Percentiles rank a stretch among this genome's conserved stretches.
phyloP scores from a whole-genome alignment of 2,329 filamentous ascomycete species.

The Westerdykella sp. region DNA sequence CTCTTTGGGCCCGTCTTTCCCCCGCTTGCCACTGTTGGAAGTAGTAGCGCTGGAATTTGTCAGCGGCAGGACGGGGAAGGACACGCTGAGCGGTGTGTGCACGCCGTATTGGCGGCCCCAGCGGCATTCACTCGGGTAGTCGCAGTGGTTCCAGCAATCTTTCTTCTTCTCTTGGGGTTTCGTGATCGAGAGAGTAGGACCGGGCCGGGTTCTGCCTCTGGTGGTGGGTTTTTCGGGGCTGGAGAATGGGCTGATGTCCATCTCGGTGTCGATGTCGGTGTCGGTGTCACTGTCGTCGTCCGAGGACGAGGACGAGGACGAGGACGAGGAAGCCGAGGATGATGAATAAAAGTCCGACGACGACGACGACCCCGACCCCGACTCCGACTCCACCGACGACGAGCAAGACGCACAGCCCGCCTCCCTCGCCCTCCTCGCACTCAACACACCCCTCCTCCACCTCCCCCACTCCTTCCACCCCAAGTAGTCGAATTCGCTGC shows the following conservation, averaged over 20 bases:
- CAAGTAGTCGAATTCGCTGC: conserved; percentile 48
- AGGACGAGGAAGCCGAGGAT: neutral
- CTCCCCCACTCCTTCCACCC: conserved; percentile 46
- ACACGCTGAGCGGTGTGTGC: conserved; percentile 14
- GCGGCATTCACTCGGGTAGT: conserved; percentile 44
- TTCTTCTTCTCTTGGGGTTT: conserved; percentile 16
- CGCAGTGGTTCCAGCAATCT: conserved; percentile 42
- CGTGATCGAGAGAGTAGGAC: neutral
- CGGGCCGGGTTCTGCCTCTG: neutral
- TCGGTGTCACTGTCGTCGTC: neutral
- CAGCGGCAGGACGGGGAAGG: neutral
- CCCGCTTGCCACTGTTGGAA: neutral
- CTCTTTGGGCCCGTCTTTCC: neutral
- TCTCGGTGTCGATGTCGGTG: neutral
- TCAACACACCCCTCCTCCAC: conserved; percentile 35
- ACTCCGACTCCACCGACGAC: too few relatives aligned
- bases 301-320: neutral
- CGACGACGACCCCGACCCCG: neutral
- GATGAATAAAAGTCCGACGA: conserved; percentile 1
- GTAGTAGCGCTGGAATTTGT: neutral
- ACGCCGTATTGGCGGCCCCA: conserved; percentile 29
- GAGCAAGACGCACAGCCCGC: neutral
- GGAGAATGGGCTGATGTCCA: neutral
- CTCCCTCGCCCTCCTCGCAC: conserved; percentile 10
- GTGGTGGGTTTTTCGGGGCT: neutral